Base-by-base conservation (phyloP, 1,284 basidiomycete genomes). In the Coniferiporia sulphurascens region DNA sequence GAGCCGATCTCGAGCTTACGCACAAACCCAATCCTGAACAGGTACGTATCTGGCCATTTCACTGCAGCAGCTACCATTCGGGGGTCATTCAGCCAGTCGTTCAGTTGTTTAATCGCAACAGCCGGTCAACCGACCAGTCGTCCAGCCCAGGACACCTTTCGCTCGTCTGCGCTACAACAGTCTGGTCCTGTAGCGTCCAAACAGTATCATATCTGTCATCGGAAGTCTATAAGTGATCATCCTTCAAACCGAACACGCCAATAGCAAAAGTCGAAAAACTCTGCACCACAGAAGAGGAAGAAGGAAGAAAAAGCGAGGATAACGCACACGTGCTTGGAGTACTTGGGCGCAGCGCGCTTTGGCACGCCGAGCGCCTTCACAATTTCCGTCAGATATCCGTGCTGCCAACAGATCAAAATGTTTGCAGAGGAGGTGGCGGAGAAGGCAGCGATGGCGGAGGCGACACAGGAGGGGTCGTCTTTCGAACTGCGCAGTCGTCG, bases 391-490 rank as follows among this genome's bases (percentile, higher is more conserved):
- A 73, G 64, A 35, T 22, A 12, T 8, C n/a, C 15, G 56, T 66
- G 52, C 27, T 65, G 65, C 67, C 67, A 68, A 58, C 67, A 68
- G 32, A 68, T 65, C 1, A 67, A 54, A 13, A 68, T 53, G 36
- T 68, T 65, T 19, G 17, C 34, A 19, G 41, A 49, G n/a, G 62
- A 63, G 1, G 5, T n/a, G 17, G 55, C 51, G 4, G 62, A 65
- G 17, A 68, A 70, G 22, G 58, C 52, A n/a, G 58, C 46, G n/a
- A 72, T 64, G 34, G 63, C 57, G 10, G 58, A 41, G 10, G 57
- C 52, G 1, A 69, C 71, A 55, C 71, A 72, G 49, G 64, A 55
- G 9, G 64, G 48, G 43, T 72, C 71, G 45, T 71, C 68, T 32
- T 67, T 63, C 27, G 71, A 65, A 61, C 69, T 64, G 32, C 27